Evolutionary conservation across 345 rosid species (phyloP), one percentile per base, ranked within the genome.

Genomic region (Litchi chinensis): DNA sequence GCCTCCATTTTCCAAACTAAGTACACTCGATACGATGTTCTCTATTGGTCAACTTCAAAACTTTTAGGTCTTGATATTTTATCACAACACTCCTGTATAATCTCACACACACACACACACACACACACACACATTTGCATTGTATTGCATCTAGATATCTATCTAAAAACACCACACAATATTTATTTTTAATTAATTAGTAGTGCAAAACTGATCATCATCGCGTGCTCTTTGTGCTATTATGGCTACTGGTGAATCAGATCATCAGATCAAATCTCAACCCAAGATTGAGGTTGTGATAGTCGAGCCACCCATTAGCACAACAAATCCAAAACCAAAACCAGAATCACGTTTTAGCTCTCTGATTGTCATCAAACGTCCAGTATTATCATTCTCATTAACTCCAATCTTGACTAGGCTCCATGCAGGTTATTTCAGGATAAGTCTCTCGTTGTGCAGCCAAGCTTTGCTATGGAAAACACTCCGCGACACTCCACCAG

Each of bases 401-500:
- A 63, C 77, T 0, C 26, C 83, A 22, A 41, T 80, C 50, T 52
- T 88, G 41, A 80, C 73, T 1, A 75, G 81, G 59, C 77, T 89
- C 78, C 88, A 89, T 28, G 93, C 91, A 1, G 91, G 93, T 15
- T 85, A 85, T 71, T 89, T 89, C 78, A 82, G 93, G 74, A 86
- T 89, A 79, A 83, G 87, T 66, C 87, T 89, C 37, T 89, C 93
- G 21, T 59, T 89, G 0, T 80, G 87, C 79, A 83, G 88, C 85
- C 93, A 89, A 74, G 87, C 91, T 68, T 63, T 88, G 24, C 68
- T 89, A 1, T 89, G 93, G 93, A 89, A 86, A 80, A 76, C 70
- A 79, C 75, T 86, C 41, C 89, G 83, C 65, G 79, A 78, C 79
- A 18, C 68, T 74, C 77, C 80, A 19, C 6, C 78, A 10, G 75